Evolutionary conservation across 2,329 filamentous ascomycete species (phyloP), one percentile per base, ranked within the genome.

Genomic region (Fusarium begoniae): DNA sequence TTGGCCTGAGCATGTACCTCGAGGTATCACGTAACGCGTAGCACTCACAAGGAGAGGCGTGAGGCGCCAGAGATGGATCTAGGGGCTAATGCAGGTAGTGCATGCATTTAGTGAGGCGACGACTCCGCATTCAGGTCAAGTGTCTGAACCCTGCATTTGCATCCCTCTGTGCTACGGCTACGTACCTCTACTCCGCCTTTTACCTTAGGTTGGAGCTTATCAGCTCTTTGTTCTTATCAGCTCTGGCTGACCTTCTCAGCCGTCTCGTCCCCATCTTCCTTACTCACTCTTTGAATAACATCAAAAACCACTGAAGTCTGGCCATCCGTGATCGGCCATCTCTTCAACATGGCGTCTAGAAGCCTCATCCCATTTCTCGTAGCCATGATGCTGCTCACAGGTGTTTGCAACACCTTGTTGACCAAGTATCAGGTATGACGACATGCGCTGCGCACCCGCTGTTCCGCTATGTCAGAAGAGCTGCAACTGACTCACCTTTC

Each of bases 351-450:
- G 93, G 89, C 92, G 76, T 87, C 89, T 75, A 90, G 90, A 81
- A 89, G 90, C 43, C 81, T 94, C 63, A 90, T 98, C 69, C 95
- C 95, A 43, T 89, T 98, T 80, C 88, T 98, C 73, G 94, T 98
- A 83, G 92, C 88, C 78, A 97, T 98, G 94, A 98, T 98, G 96
- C 88, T 98, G 80, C 85, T 98, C 81, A 98, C 96, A 30, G 96
- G 96, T 72, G 95, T 97, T 71, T 98, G 95, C 88, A 99, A 99
- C 83, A 99, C 96, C 4, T 90, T 99, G 70, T 88, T 99, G 79
- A 98, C 96, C 77, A 99, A 99, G 82, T 98, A 95, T 80, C 96
- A 98, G 86, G 95, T 95, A 83, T 70, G 85, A 81, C 50, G 47
- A 70, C 61, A 68, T 73, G 26, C 43, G 35, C 58, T 70, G 24